Conservation (phyloP, 768 basidiomycete genomes). For the Saitozyma sp. region DNA sequence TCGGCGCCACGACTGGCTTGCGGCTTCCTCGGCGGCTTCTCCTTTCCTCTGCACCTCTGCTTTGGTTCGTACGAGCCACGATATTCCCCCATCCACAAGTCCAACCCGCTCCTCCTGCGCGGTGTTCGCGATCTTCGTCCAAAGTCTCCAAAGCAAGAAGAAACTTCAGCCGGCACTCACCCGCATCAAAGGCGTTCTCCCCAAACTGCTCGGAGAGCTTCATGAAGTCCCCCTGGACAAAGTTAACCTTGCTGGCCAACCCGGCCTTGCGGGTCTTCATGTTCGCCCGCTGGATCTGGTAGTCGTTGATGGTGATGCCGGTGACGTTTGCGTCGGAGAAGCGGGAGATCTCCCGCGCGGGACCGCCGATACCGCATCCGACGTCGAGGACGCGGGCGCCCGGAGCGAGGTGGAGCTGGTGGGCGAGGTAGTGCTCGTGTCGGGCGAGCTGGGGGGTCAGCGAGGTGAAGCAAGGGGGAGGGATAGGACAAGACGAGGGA, state of each 20-base stretch:
- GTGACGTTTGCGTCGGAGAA: slow-evolving; percentile 82
- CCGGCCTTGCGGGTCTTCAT: slow-evolving; percentile 76
- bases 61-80: no score
- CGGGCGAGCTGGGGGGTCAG: slow-evolving; percentile 63
- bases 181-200: slow-evolving; percentile 89
- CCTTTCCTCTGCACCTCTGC: no score
- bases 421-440: slow-evolving; percentile 95
- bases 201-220: slow-evolving; percentile 88
- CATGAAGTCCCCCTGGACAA: slow-evolving; percentile 95
- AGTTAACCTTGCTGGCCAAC: slow-evolving; percentile 73
- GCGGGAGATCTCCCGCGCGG: slow-evolving; percentile 88
- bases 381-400: slow-evolving; percentile 98
- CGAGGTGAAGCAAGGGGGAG: neutral
- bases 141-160: neutral
- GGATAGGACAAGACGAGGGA: neutral
- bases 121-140: neutral
- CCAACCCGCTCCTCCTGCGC: neutral
- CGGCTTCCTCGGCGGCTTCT: no score
- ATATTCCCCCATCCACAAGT: no score
- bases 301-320: slow-evolving; percentile 94
- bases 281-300: slow-evolving; percentile 83
- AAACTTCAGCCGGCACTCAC: slow-evolving; percentile 57
- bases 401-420: slow-evolving; percentile 76
- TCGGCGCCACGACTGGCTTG: slow-evolving; percentile 4
- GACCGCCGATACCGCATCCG: slow-evolving; percentile 96